Base-by-base conservation (phyloP, 1,139 yeast genomes). In the Candida sojae region DNA sequence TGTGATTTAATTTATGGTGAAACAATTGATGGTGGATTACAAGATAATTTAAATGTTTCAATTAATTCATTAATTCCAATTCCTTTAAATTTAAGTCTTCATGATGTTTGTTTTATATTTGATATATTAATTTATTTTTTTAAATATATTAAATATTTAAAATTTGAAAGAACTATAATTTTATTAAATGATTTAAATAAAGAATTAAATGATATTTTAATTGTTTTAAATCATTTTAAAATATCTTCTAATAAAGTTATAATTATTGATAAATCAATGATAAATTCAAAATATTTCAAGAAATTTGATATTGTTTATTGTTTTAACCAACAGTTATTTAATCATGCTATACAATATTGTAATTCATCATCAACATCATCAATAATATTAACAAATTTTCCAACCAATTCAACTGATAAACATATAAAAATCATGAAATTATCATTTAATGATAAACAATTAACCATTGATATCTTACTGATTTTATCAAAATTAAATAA, bases 11-110 rank as follows among this genome's bases (percentile, higher is more conserved):
- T 62, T n/a, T 68, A 70, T 53, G 79, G 79, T 0, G 50, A 52
- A 7, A 68, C 68, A 42, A 46, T 73, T 6, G 71, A 73, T 47
- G 79, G 79, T 4, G 79, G 79, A 1, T 55, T 74, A 25, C 78
- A 73, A 51, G 77, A 71, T 44, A 68, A 56, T 49, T 51, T 74
- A 13, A 63, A 63, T 41, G 61, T 73, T 33, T 69, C 75, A 0
- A 51, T 53, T 30, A 55, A 64, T 32, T 54, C 66, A 6, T 55
- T 71, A 37, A 52, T 73, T 3, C 55, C 56, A 21, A 53, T 73
- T 1, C 76, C 77, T 1, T 56, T 54, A 4, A 61, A 59, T 45
- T 60, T 72, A 11, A 68, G 74, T 47, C 57, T 68, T 23, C 79
- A 73, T 52, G 79, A 74, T 53, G 64, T 68, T 31, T 65, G 74